These are phyloP conservation scores for Talaromyces sp. DNA, from an alignment of 2,329 filamentous ascomycete species.

Conservation along the genomic window DNA sequence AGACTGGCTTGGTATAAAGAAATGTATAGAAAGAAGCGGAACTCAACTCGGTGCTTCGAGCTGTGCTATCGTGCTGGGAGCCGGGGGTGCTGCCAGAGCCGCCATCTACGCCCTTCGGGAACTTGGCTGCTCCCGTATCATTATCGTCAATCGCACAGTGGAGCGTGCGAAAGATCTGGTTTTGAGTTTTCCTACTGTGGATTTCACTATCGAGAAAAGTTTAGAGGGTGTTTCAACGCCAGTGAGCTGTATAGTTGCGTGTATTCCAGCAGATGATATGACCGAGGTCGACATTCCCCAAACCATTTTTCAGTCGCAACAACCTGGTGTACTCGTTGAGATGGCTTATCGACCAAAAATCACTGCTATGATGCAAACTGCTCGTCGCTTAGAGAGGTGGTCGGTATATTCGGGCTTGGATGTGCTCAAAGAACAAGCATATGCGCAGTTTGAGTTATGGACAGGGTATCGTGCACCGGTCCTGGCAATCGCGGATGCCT, in stretches of 20 bases:
- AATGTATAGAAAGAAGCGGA: not conserved
- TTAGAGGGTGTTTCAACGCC: conserved; percentile 1
- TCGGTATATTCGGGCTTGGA: conserved; percentile 25
- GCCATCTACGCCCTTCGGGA: not conserved
- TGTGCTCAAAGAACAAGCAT: conserved; percentile 26
- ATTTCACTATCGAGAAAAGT: not conserved
- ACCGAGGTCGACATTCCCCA: conserved; percentile 24
- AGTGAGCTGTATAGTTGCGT: conserved; percentile 7
- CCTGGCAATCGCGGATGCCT: conserved; percentile 1
- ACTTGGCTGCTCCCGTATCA: not conserved
- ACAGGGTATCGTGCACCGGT: conserved; percentile 13
- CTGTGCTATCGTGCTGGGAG: conserved; percentile 1
- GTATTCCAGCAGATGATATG: conserved; percentile 22
- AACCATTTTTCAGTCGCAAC: conserved; percentile 4
- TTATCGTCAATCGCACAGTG: conserved; percentile 7
- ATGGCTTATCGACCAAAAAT: conserved; percentile 9
- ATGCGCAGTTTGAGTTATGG: conserved; percentile 27
- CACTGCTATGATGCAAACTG: conserved; percentile 17
- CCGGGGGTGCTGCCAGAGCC: conserved; percentile 5
- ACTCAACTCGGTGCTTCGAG: not conserved
- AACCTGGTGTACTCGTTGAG: not conserved
- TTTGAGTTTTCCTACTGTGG: not conserved
- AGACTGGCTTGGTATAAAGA: conserved; percentile 9
- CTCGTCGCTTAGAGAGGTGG: conserved; percentile 19
- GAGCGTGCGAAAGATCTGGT: not conserved